Percentiles rank a stretch among this genome's conserved stretches.
These are phyloP conservation scores for Plantago lanceolata DNA, from an alignment of 305 asterid species.

Conservation along the genomic window DNA sequence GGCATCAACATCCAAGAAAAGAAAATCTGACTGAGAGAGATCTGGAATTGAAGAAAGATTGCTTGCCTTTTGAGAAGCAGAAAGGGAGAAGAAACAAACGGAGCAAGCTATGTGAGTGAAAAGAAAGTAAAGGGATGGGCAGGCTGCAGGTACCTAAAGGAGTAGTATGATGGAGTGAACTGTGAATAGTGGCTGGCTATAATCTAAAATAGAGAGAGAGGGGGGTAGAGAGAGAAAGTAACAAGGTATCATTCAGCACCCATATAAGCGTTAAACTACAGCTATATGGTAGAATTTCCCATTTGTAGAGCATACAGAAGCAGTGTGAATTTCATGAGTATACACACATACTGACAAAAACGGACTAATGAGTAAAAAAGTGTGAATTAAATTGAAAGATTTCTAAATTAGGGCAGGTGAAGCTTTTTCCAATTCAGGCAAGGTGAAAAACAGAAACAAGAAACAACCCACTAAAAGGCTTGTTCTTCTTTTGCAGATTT, in stretches of 20 bases:
- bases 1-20: slow-evolving; percentile 7
- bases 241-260: too few species aligned
- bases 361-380: neutral
- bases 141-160: too few species aligned
- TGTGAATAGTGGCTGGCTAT: neutral
- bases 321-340: neutral
- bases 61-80: slow-evolving; percentile 12
- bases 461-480: neutral
- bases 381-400: too few species aligned
- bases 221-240: neutral
- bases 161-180: neutral
- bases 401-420: too few species aligned
- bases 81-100: neutral
- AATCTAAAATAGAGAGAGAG: too few species aligned
- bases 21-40: neutral
- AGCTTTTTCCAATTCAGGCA: neutral
- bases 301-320: neutral
- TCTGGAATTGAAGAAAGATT: slow-evolving; percentile 1
- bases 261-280: slow-evolving; percentile 1
- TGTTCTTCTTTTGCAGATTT: neutral
- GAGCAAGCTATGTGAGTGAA: neutral
- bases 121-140: slow-evolving; percentile 7
- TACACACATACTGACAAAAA: neutral
- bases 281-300: neutral
- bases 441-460: neutral